Base-by-base conservation (phyloP, 2,329 filamentous ascomycete genomes). In the Stagonosporopsis tanaceti region DNA sequence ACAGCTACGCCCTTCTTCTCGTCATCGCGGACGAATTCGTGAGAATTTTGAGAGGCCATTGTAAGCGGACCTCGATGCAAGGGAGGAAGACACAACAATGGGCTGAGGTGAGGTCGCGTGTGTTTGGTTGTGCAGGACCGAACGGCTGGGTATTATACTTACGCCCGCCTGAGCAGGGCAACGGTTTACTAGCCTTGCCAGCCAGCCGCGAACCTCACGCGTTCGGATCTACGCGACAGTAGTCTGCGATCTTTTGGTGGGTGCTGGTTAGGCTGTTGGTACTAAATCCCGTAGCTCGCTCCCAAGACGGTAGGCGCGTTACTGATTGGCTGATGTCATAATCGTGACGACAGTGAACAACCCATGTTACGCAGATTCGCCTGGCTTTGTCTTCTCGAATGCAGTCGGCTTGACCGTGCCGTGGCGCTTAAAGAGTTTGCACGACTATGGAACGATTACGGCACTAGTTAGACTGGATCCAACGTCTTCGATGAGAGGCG, bases 201-300 rank as follows among this genome's bases (percentile, higher is more conserved):
- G 34, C 17, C 45, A 41, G 45, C 47, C 39, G 45, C 35, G 50
- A 35, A 38, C 15, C 50, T 54, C 50, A 53, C 35, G 39, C 41
- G 35, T 53, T 42, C 56, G 50, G 56, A 59, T 59, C 50, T 59
- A 59, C 41, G 56, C 56, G 56, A 59, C 28, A 28, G 46, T 47
- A 56, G 57, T 15, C 42, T 59, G 46, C 57, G 57, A 56, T 59
- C 57, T 48, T n/a, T 32, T 39, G 30, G 40, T 52, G 47, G 47
- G n/a, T 32, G 32, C 37, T 56, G 54, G 38, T 53, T 57, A 57
- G 54, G 47, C 35, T 51, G 47, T 35, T n/a, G 47, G 47, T 51
- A 57, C 54, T 57, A 57, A 38, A 47, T 30, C 47, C 42, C 28
- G 25, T 51, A 59, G 51, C 44, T 45, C 39, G 51, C 24, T 4